phyloP scores from a whole-genome alignment of 2,329 filamentous ascomycete genomes.

The Clathrospora elynae region DNA sequence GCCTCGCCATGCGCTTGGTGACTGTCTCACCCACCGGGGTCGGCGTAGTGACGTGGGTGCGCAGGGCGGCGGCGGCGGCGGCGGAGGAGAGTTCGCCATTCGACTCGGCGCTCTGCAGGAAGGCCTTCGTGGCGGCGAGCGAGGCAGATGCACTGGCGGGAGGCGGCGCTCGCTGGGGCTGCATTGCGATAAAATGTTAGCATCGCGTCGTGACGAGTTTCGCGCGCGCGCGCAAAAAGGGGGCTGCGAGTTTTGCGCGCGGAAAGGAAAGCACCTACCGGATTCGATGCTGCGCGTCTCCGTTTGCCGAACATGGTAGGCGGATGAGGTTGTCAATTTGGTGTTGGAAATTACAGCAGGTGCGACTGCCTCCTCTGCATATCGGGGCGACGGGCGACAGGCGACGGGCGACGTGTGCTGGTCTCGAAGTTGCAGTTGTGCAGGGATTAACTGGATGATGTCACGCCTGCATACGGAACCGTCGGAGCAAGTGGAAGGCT shows the following conservation, averaged over 20 bases:
- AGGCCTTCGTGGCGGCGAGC: slow-evolving; percentile 80
- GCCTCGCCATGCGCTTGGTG: slow-evolving; percentile 81
- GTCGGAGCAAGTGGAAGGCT: slow-evolving; percentile 7
- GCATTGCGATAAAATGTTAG: slow-evolving; percentile 31
- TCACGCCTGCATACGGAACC: slow-evolving; percentile 18
- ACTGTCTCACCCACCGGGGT: slow-evolving; percentile 81
- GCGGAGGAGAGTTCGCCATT: slow-evolving; percentile 76
- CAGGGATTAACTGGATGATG: slow-evolving; percentile 25
- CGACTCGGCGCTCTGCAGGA: slow-evolving; percentile 69
- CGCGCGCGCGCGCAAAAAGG: slow-evolving; percentile 3
- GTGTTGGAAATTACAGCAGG: slow-evolving; percentile 28
- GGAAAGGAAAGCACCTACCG: slow-evolving; percentile 32
- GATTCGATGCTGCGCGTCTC: slow-evolving; percentile 41
- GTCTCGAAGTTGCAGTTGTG: slow-evolving; percentile 11
- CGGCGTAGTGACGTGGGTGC: slow-evolving; percentile 76
- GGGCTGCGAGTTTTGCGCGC: slow-evolving; percentile 3
- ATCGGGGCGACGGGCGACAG: slow-evolving; percentile 9
- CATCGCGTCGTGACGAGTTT: slow-evolving; percentile 16
- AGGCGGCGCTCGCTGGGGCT: slow-evolving; percentile 35
- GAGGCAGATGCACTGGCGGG: slow-evolving; percentile 73
- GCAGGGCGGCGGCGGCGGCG: slow-evolving; percentile 83
- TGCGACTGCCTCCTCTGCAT: slow-evolving; percentile 35
- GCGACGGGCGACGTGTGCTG: slow-evolving; percentile 7
- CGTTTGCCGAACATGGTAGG: slow-evolving; percentile 42
- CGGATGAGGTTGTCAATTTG: too few species aligned